Evolutionary conservation across 1,284 basidiomycete species (phyloP).

Genomic region (Trichosporon faecale): DNA sequence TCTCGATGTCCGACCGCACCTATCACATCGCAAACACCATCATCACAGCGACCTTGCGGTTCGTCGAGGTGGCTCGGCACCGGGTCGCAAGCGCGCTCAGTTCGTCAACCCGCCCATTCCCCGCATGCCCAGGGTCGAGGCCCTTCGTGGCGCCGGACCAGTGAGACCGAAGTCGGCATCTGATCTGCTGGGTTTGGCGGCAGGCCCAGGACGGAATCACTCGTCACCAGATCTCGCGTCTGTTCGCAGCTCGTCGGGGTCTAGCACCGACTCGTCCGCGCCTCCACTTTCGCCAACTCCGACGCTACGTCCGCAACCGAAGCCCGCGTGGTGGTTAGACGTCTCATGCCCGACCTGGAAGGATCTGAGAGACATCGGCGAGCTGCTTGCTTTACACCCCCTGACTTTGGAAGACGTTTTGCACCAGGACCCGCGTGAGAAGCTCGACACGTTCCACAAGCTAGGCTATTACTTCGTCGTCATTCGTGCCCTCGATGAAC

Average conservation of each 20-base stretch:
- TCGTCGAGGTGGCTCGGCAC: conserved; percentile 32
- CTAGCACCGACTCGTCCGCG: not conserved
- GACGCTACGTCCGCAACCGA: conserved; percentile 4
- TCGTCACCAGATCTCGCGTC: conserved; percentile 7
- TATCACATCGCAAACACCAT: not conserved
- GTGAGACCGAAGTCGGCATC: conserved; percentile 47
- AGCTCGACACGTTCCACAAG: conserved; percentile 81
- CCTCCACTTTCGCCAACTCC: not conserved
- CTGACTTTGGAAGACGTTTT: conserved; percentile 92
- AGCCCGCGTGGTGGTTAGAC: conserved; percentile 76
- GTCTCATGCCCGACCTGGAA: conserved; percentile 85
- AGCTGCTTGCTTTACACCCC: conserved; percentile 67
- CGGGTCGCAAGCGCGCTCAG: conserved; percentile 24
- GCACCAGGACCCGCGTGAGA: conserved; percentile 91
- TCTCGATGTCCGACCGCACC: not conserved
- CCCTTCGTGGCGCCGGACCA: conserved; percentile 24
- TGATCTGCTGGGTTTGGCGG: conserved; percentile 42
- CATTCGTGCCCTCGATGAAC: conserved; percentile 75
- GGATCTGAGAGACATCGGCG: conserved; percentile 82
- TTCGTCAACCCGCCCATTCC: conserved; percentile 37
- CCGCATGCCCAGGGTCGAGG: conserved; percentile 33
- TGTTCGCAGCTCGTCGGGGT: not conserved
- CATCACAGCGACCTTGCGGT: conserved; percentile 20
- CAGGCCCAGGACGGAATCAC: not conserved
- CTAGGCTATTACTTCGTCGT: conserved; percentile 93